Base-by-base conservation (phyloP, 2,329 filamentous ascomycete species). In the Sporothrix brunneoviolacea region DNA sequence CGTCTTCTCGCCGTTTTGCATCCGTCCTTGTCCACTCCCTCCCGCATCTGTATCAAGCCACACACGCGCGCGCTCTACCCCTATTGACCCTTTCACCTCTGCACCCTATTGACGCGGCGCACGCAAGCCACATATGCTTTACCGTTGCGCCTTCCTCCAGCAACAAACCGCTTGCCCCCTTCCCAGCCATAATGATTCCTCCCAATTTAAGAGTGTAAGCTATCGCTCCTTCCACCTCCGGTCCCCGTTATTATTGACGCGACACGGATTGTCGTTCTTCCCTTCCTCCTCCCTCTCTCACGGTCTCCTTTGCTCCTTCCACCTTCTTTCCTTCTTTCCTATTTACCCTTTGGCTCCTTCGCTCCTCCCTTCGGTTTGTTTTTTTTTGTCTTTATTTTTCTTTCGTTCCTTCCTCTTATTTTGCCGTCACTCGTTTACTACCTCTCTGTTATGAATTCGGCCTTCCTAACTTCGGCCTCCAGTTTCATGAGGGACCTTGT, bases 191-290 rank as follows among this genome's bases (percentile, higher is more conserved):
- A 42, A 45, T 40, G 41, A 18, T 40, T 41, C 37, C 37, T 30
- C 27, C 48, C 49, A 51, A 51, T 51, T 36, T 51, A 30, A 46
- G 33, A 36, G 52, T 52, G 36, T 51, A 46, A 52, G 43, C 54
- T 50, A 33, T 48, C 52, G 39, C 45, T 48, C 49, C 48, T 54
- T 52, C 50, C 45, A n/a, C 37, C 13, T 40, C 28, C 24, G 43
- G 49, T 50, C 51, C n/a, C 49, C 48, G 50, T 51, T 54, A 52
- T 54, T 56, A 30, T 55, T 55, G 55, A 57, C 53, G 55, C 53
- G 54, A 51, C 54, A 49, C 54, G 51, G 46, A 51, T 44, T 33
- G 54, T 47, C 51, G 44, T 53, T 54, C 36, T 48, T 55, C 28
- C 54, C 43, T 54, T 54, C 38, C 41, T 32, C n/a, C 18, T 43